phyloP scores from a whole-genome alignment of 768 basidiomycete genomes.

The Cubamyces lactineus region DNA sequence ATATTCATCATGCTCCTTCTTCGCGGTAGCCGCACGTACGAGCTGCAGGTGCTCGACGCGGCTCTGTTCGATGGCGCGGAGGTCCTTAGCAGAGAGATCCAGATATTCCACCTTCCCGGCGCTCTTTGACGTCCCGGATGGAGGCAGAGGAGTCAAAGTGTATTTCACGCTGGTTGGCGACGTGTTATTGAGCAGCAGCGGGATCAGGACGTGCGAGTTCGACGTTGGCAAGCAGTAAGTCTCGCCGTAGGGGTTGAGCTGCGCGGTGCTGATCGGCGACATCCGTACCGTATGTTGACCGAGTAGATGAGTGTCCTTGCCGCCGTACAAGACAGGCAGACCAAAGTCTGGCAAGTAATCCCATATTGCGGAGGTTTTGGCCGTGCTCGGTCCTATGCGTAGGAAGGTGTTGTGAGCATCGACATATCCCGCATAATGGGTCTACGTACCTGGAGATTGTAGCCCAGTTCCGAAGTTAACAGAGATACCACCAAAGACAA shows the following conservation, averaged over 20 bases:
- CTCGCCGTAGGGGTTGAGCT: constrained; percentile 75
- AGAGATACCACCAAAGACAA: constrained; percentile 74
- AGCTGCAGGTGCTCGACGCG: constrained; percentile 56
- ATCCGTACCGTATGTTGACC: constrained; percentile 92
- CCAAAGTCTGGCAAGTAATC: constrained; percentile 52
- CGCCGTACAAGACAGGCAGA: constrained; percentile 51
- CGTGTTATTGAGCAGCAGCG: constrained; percentile 90
- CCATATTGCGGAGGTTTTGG: constrained; percentile 46
- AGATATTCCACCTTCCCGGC: constrained; percentile 53
- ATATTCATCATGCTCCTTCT: constrained; percentile 49
- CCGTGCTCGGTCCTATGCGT: constrained; percentile 18
- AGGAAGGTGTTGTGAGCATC: constrained; percentile 12
- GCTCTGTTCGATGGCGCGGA: constrained; percentile 66
- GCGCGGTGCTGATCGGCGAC: constrained; percentile 92
- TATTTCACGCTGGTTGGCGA: constrained; percentile 72
- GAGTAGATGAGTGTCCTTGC: constrained; percentile 62
- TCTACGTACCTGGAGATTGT: constrained; percentile 39
- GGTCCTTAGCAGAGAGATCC: constrained; percentile 63
- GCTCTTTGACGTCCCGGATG: constrained; percentile 40
- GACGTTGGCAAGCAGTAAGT: constrained; percentile 73
- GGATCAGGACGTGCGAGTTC: constrained; percentile 64
- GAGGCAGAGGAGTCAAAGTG: constrained; percentile 67
- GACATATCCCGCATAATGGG: background rate
- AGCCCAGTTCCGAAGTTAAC: constrained; percentile 48
- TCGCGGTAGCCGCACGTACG: constrained; percentile 41